Conservation (phyloP, 2,329 filamentous ascomycete genomes). For the Didymosphaeria variabile region DNA sequence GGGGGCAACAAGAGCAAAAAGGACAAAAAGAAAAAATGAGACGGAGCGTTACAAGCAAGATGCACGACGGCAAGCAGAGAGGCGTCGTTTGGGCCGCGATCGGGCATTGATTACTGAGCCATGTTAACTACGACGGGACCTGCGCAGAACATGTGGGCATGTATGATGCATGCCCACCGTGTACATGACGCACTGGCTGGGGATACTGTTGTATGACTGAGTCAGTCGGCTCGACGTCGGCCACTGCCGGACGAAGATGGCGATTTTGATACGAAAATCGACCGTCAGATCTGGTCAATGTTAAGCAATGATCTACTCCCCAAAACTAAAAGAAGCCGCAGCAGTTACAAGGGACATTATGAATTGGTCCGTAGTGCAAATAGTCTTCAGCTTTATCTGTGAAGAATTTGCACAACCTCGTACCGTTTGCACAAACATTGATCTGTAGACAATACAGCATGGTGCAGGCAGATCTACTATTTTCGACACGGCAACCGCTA, state of each 20-base stretch:
- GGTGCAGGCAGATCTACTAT: too few species aligned
- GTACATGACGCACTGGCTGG: neutral
- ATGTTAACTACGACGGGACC: neutral
- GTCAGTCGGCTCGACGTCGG: neutral
- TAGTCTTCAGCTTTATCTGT: too few species aligned
- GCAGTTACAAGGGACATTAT: neutral
- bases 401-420: too few species aligned
- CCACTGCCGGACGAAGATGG: neutral
- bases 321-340: neutral
- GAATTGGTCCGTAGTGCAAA: neutral
- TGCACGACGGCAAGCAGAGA: neutral
- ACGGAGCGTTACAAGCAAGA: neutral
- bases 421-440: too few species aligned
- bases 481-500: too few species aligned
- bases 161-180: neutral
- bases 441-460: too few species aligned
- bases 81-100: neutral
- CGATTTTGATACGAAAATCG: neutral
- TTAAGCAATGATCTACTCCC: neutral
- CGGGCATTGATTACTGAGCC: neutral
- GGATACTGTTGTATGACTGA: neutral
- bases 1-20: constrained; percentile 43
- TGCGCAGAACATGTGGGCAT: neutral
- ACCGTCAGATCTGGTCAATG: neutral
- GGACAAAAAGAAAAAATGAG: constrained; percentile 51